Evolutionary conservation across 306 rosid genomes (phyloP).

Genomic region (Casuarina cunninghamiana): DNA sequence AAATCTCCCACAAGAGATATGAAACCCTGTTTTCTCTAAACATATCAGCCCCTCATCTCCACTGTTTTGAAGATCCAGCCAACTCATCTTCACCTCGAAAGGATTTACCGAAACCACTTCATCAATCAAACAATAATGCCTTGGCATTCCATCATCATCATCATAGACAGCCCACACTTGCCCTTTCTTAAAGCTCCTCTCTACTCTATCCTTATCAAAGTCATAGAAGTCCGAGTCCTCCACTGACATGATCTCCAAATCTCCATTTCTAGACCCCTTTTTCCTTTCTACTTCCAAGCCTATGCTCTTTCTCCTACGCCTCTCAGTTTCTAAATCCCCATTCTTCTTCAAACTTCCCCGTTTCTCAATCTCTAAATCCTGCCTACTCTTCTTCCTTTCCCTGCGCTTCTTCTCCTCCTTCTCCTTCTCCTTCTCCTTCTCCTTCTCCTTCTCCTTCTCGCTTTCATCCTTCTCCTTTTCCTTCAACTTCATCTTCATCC

Average conservation of each 20-base stretch:
- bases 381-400: constrained; percentile 26
- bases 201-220: constrained; percentile 78
- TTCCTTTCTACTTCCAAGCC: constrained; percentile 22
- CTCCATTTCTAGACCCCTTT: constrained; percentile 24
- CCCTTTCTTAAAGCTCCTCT: constrained; percentile 82
- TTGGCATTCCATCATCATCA: constrained; percentile 86
- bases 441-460: constrained; percentile 36
- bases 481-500: constrained; percentile 35
- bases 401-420: constrained; percentile 17
- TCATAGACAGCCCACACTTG: constrained; percentile 90
- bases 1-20: constrained; percentile 74
- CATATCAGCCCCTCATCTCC: constrained; percentile 47
- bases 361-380: constrained; percentile 18
- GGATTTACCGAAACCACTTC: constrained; percentile 61
- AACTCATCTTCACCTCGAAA: constrained; percentile 72
- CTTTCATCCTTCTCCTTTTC: constrained; percentile 34
- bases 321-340: constrained; percentile 27
- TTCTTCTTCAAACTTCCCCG: constrained; percentile 23
- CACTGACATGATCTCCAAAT: constrained; percentile 49
- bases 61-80: constrained; percentile 68
- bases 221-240: constrained; percentile 82
- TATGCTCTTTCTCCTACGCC: constrained; percentile 22
- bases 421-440: constrained; percentile 21
- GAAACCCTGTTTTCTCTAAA: constrained; percentile 61
- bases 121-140: constrained; percentile 75